Conservation (phyloP, 2,329 filamentous ascomycete genomes). For the Monosporascus sp. region DNA sequence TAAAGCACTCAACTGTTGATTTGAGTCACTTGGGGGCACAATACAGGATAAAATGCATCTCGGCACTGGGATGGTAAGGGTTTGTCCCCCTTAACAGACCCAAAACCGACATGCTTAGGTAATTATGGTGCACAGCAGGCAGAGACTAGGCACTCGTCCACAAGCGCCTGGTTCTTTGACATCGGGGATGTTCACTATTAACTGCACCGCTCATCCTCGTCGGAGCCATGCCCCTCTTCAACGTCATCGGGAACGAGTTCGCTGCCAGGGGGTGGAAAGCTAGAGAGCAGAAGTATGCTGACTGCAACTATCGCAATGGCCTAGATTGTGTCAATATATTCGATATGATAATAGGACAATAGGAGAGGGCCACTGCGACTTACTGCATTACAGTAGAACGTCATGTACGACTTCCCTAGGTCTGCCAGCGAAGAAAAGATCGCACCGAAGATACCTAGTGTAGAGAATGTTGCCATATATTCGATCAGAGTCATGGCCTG, state of each 20-base stretch:
- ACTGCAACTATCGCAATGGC: slow-evolving; percentile 16
- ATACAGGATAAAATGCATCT: too few species aligned
- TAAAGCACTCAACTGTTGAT: too few species aligned
- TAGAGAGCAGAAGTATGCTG: slow-evolving; percentile 13
- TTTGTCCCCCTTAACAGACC: too few species aligned
- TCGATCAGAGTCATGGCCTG: slow-evolving; percentile 20
- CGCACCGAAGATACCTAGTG: slow-evolving; percentile 18
- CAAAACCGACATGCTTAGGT: too few species aligned
- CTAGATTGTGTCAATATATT: slow-evolving; percentile 4
- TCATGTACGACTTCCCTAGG: slow-evolving; percentile 16
- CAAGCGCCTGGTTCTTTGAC: too few species aligned
- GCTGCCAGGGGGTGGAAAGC: slow-evolving; percentile 14
- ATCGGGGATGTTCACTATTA: too few species aligned
- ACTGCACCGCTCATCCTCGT: too few species aligned
- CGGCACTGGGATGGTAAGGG: too few species aligned
- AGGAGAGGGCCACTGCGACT: neutral
- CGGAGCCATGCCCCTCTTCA: neutral
- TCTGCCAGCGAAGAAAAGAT: slow-evolving; percentile 18
- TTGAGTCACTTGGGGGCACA: too few species aligned
- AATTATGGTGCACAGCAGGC: too few species aligned
- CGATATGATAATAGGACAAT: neutral
- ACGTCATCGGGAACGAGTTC: slow-evolving; percentile 6
- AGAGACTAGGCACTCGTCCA: too few species aligned
- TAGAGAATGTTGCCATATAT: slow-evolving; percentile 13
- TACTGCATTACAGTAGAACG: slow-evolving; percentile 22